Base-by-base conservation (phyloP, 1,284 basidiomycete genomes). In the Puccinia horiana region DNA sequence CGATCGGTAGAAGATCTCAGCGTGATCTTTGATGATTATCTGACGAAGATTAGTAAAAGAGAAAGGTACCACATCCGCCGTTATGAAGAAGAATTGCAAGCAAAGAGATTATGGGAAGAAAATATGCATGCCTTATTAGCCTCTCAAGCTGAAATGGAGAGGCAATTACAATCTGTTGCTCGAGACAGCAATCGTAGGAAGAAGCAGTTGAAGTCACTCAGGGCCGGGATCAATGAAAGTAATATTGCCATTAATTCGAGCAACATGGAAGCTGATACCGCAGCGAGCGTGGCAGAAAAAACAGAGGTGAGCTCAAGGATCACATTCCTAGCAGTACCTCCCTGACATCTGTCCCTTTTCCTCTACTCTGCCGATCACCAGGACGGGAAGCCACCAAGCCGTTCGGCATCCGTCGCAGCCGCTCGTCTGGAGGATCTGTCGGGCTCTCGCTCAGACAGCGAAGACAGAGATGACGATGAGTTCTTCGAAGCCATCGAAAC, bases 401-500 rank as follows among this genome's bases (percentile, higher is more conserved):
- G 44, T 72, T 26, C 44, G 18, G 44, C 8, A 72, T 72, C 69
- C 23, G 42, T 72, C 44, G 42, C 44, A 52, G 49, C 63, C 29
- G 29, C 44, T 35, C 58, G 29, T 18, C 52, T 56, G 44, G 61
- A 26, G 37, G 61, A 52, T 35, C 47, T 44, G 14, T 49, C 76
- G 23, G 37, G 11, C 26, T 65, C 81, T 23, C 89, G 89, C 14
- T 88, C 88, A 0, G 89, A 89, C 0, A 89, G 89, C 0, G 88
- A 89, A 49, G 92, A 92, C 67, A n/a, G n/a, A n/a, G 93, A 92
- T 0, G 94, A 96, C 85, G 95, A 98, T 88, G 95, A 98, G 87
- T 98, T 98, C 88, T 98, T 97, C 86, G 96, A 98, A 86, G 95
- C 96, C 26, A 95, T 98, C 85, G 96, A 98, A 86, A 88, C 91